Evolutionary conservation across 2,329 filamentous ascomycete species (phyloP), one percentile per base, ranked within the genome.

Genomic region (Capronia epimyces): DNA sequence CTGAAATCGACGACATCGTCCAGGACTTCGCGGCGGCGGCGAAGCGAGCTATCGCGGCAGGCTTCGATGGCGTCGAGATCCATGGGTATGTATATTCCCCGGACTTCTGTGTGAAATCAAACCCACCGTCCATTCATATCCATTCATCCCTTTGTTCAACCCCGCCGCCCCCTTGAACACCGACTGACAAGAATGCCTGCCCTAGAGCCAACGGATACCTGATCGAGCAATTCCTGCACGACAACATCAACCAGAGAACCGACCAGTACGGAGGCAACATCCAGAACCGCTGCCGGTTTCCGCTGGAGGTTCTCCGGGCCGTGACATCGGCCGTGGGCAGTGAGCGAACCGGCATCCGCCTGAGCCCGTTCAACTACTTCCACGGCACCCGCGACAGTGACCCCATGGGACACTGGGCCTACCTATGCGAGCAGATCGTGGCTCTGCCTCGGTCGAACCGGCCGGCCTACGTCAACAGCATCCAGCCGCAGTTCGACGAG

Each of bases 381-480:
- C 43, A 49, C 7, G 70, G 72, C 56, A 69, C 83, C 79, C 66
- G 68, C 36, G 82, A 82, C 77, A 55, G 65, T 0, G 71, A 84
- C 29, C 79, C 80, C n/a, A n/a, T n/a, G n/a, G n/a, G n/a, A n/a
- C n/a, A n/a, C n/a, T n/a, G n/a, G n/a, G n/a, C n/a, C n/a, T n/a
- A n/a, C n/a, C n/a, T n/a, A n/a, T n/a, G n/a, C n/a, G n/a, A n/a
- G n/a, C n/a, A n/a, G n/a, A n/a, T n/a, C n/a, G n/a, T n/a, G n/a
- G n/a, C n/a, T n/a, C n/a, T n/a, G n/a, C n/a, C n/a, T n/a, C n/a
- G n/a, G n/a, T n/a, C n/a, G n/a, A n/a, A n/a, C n/a, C n/a, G n/a
- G n/a, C n/a, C n/a, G n/a, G n/a, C n/a, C n/a, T n/a, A n/a, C n/a
- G n/a, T n/a, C n/a, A n/a, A n/a, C n/a, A n/a, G n/a, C n/a, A n/a